These are phyloP conservation scores for Purshia tridentata DNA, from an alignment of 306 rosid species.

Conservation along the genomic window DNA sequence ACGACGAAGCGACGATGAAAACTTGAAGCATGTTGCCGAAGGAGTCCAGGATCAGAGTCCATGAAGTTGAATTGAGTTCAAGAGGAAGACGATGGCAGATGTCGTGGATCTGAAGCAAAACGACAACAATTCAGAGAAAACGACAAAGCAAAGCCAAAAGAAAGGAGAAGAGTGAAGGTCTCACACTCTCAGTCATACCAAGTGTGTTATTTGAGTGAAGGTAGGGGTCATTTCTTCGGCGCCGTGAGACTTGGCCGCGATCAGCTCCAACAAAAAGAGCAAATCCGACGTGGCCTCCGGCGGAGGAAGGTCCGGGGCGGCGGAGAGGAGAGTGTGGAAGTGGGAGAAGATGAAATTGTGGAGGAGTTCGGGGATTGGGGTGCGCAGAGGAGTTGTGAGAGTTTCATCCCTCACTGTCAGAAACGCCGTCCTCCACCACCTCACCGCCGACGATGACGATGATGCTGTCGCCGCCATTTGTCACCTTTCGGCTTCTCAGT, in stretches of 20 bases:
- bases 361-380: conserved; percentile 49
- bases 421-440: conserved; percentile 81
- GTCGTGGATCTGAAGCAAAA: conserved; percentile 56
- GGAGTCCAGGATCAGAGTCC: conserved; percentile 46
- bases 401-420: conserved; percentile 79
- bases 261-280: conserved; percentile 60
- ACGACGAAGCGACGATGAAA: conserved; percentile 35
- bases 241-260: conserved; percentile 27
- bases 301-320: conserved; percentile 65
- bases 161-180: neutral
- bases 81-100: conserved; percentile 49
- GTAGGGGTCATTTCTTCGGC: conserved; percentile 33
- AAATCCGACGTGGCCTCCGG: conserved; percentile 75
- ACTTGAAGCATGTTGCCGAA: conserved; percentile 46
- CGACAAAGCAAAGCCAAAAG: neutral
- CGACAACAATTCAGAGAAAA: neutral
- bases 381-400: conserved; percentile 45
- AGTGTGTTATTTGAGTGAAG: conserved; percentile 45
- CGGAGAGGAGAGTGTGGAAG: conserved; percentile 50
- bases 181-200: conserved; percentile 38
- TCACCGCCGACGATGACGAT: conserved; percentile 19
- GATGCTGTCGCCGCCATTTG: conserved; percentile 3
- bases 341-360: conserved; percentile 59
- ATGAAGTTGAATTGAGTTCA: conserved; percentile 54
- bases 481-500: conserved; percentile 2